Conservation (phyloP, 2,329 filamentous ascomycete genomes). For the Hypoxylon sp. region DNA sequence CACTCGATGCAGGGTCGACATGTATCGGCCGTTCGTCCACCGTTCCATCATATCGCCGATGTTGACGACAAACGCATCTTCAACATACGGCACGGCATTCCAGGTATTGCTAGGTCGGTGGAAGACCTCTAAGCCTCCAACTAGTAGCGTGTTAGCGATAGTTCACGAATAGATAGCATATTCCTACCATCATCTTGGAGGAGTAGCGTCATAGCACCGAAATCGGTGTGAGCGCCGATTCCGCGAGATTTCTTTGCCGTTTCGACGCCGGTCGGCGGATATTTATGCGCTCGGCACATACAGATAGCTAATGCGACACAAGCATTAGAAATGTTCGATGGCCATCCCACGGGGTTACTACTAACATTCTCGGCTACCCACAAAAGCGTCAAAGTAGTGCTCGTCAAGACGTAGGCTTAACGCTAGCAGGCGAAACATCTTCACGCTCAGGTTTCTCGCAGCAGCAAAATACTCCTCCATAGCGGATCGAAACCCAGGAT, state of each 20-base stretch:
- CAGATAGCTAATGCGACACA: conserved; percentile 38
- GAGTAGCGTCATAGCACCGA: conserved; percentile 49
- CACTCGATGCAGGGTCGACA: conserved; percentile 53
- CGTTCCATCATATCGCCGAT: conserved; percentile 53
- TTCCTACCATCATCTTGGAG: conserved; percentile 47
- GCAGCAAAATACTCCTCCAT: conserved; percentile 51
- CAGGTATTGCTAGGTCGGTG: conserved; percentile 42
- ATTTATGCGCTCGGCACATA: conserved; percentile 47
- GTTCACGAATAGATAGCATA: neutral
- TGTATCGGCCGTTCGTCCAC: conserved; percentile 53
- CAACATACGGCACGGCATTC: conserved; percentile 39
- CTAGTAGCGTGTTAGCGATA: conserved; percentile 22
- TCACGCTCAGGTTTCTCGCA: conserved; percentile 44
- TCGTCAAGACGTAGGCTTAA: conserved; percentile 46
- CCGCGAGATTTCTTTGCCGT: conserved; percentile 36
- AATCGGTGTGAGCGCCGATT: conserved; percentile 47
- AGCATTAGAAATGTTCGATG: conserved; percentile 7
- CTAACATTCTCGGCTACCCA: conserved; percentile 46
- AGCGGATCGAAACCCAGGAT: conserved; percentile 47
- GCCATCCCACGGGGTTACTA: neutral
- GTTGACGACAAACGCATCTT: conserved; percentile 49
- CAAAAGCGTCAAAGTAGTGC: conserved; percentile 48
- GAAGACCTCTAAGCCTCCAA: conserved; percentile 46
- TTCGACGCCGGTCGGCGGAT: conserved; percentile 41
- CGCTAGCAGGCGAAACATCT: conserved; percentile 49